Base-by-base conservation (phyloP, 2,329 filamentous ascomycete species). In the Neonectria neomacrospora region DNA sequence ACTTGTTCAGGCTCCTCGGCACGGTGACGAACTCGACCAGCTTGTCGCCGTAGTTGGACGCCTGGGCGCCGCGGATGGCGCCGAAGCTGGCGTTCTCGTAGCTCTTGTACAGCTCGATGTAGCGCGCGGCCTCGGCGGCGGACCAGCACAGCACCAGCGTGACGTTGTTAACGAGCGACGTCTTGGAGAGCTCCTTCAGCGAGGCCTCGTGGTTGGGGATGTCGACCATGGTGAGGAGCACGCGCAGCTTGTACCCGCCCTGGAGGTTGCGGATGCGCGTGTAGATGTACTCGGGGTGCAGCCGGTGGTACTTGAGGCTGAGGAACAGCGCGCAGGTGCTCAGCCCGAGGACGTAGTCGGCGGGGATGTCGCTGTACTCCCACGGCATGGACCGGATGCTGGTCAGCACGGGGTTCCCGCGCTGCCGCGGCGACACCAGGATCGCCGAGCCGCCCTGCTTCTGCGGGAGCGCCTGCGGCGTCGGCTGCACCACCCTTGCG, bases 231-330 rank as follows among this genome's bases (percentile, higher is more conserved):
- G 91, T 90, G 52, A 99, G 85, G 28, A 99, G 81, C 55, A 99
- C 85, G 51, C 96, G 92, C 20, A 99, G 85, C 69, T 90, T 91
- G 81, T 96, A 98, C 79, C 92, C 93, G 54, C 92, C 92, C 54
- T 92, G 92, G 5, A 99, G 83, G 52, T 90, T 88, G 55, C 91
- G 90, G 70, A 99, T 96, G 61, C 96, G 91, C 23, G 91, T 94
- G 81, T 98, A 98, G 73, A 99, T 93, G 82, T 99, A 99, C 79
- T 99, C 96, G 1, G 96, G 96, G 75, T 99, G 96, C 55, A 99
- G 85, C 28, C 95, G 93, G 79, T 99, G 96, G 79, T 99, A 99
- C 79, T 98, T 99, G 58, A 99, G 86, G 51, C 93, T 96, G 44
- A 99, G 83, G 76, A 98, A 99, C 5, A 99, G 85, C 1, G 93